phyloP scores from a whole-genome alignment of 768 basidiomycete genomes.

The Pleurotus djamor region DNA sequence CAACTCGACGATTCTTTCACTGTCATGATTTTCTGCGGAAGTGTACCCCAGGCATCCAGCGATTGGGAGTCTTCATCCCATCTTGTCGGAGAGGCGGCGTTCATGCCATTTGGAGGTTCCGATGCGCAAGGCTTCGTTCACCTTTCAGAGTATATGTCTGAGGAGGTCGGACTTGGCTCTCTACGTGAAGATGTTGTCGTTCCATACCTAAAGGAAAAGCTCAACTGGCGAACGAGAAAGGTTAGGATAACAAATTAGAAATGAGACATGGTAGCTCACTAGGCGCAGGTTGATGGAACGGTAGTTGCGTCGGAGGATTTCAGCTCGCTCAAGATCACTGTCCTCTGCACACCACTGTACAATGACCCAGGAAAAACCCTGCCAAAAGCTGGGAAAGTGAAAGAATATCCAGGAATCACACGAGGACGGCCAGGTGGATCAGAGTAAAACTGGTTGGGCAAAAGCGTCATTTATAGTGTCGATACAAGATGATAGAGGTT shows the following conservation, averaged over 20 bases:
- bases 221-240: neutral
- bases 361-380: neutral
- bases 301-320: neutral
- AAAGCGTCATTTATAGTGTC: too few species aligned
- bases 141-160: neutral
- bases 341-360: neutral
- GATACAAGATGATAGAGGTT: too few species aligned
- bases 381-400: neutral
- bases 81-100: neutral
- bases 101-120: neutral
- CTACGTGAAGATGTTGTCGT: neutral
- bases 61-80: neutral
- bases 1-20: too few species aligned
- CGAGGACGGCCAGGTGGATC: neutral
- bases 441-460: neutral
- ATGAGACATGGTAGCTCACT: neutral
- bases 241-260: neutral
- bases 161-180: neutral
- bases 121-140: neutral
- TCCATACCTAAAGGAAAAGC: neutral
- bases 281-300: neutral
- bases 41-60: neutral
- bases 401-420: neutral
- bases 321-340: neutral
- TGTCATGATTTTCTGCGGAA: too few species aligned